Base-by-base conservation (phyloP, 2,329 filamentous ascomycete species). In the Boeremia exigua region DNA sequence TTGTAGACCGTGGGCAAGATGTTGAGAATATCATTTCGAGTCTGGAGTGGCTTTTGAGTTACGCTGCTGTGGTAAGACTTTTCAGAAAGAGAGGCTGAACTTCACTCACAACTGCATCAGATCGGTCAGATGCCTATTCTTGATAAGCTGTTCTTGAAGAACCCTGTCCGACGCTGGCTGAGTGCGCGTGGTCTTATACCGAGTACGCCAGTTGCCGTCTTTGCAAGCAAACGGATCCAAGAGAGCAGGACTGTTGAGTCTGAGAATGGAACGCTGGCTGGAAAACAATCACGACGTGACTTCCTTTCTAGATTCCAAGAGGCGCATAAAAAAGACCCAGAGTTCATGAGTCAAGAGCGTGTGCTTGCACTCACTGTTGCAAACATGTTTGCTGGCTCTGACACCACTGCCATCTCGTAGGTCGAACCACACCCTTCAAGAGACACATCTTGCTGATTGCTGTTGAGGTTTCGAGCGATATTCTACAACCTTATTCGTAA, bases 401-500 rank as follows among this genome's bases (percentile, higher is more conserved):
- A 79, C 47, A 78, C 76, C 2, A 71, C 74, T 9, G 73, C 69
- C 39, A 67, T 72, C 0, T 70, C 71, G 1, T 52, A 27, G 8
- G 48, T 27, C 28, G 17, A 15, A 44, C 7, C 2, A 9, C 19
- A 6, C 1, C 17, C 4, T n/a, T 14, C 34, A 30, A 3, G 28
- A 12, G 15, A 11, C 10, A 11, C 6, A 23, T 28, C 10, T 38
- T 32, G 25, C 48, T 52, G 19, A 38, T 14, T 10, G 23, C 19
- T 27, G 2, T 10, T 9, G 7, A 52, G 42, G 4, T 60, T 75
- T 8, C 73, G 77, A 28, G 68, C 71, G 2, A 67, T 78, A 11
- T 66, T 77, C 28, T 79, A 79, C 51, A 66, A 70, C 32, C 33
- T 79, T 14, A 52, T 79, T 3, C 54, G 59, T 6, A 59, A 75